These are phyloP conservation scores for Whalleya microplaca DNA, from an alignment of 2,329 filamentous ascomycete genomes.

Conservation along the genomic window DNA sequence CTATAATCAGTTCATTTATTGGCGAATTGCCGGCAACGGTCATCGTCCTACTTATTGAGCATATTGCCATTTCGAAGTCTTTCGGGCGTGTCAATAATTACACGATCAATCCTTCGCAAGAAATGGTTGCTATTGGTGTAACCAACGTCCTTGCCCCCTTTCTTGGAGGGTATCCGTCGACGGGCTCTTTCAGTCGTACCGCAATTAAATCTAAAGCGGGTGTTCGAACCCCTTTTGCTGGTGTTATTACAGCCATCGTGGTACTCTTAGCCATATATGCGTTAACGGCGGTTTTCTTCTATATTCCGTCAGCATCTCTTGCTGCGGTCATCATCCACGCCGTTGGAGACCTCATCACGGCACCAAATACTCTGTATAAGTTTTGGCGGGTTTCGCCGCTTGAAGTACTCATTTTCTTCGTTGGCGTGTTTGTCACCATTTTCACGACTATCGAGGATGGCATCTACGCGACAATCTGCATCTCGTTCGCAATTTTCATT, in stretches of 20 bases:
- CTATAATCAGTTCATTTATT: slow-evolving; percentile 70
- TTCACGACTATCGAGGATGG: slow-evolving; percentile 90
- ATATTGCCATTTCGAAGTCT: slow-evolving; percentile 96
- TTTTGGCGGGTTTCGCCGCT: slow-evolving; percentile 94
- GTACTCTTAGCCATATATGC: slow-evolving; percentile 91
- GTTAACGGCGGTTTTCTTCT: slow-evolving; percentile 87
- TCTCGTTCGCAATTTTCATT: slow-evolving; percentile 77
- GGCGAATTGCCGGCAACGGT: slow-evolving; percentile 80
- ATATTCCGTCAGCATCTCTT: slow-evolving; percentile 81
- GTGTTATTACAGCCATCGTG: slow-evolving; percentile 82
- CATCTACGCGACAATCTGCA: slow-evolving; percentile 82
- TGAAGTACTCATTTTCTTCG: slow-evolving; percentile 90
- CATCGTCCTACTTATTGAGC: slow-evolving; percentile 94
- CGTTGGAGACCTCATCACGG: slow-evolving; percentile 88
- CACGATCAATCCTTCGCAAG: slow-evolving; percentile 91
- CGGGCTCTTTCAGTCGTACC: slow-evolving; percentile 93
- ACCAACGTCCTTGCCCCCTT: slow-evolving; percentile 90
- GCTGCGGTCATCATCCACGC: slow-evolving; percentile 95
- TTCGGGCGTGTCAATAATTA: slow-evolving; percentile 98
- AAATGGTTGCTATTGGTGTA: slow-evolving; percentile 91
- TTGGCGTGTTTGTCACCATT: slow-evolving; percentile 86
- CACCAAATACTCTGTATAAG: slow-evolving; percentile 88
- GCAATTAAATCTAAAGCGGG: slow-evolving; percentile 98
- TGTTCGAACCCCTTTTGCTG: slow-evolving; percentile 87
- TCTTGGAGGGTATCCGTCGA: slow-evolving; percentile 88